A percentile compares a stretch with the other conserved stretches of the same genome.
These are phyloP conservation scores for Phanerochaete sordida DNA, from an alignment of 768 basidiomycete species.

Conservation along the genomic window DNA sequence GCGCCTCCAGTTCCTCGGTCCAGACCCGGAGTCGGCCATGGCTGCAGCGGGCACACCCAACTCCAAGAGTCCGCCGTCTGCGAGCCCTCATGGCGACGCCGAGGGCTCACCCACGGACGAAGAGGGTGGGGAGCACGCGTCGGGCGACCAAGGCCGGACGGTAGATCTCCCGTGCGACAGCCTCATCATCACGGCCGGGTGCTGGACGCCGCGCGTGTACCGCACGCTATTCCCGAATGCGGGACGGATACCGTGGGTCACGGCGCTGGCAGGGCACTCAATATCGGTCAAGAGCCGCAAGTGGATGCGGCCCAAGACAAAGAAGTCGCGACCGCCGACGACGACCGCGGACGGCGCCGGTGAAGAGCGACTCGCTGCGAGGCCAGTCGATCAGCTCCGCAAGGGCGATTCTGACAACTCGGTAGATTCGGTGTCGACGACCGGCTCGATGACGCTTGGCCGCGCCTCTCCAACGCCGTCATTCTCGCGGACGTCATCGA, in stretches of 20 bases:
- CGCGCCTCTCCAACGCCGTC: not conserved
- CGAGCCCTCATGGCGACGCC: not conserved
- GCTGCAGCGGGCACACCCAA: not conserved
- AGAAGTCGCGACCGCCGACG: not conserved
- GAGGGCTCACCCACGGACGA: not conserved
- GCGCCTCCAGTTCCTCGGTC: constrained; percentile 18
- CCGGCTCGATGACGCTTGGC: not conserved
- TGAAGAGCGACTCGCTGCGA: not conserved
- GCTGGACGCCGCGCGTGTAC: constrained; percentile 33
- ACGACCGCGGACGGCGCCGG: not conserved
- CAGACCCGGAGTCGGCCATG: not conserved
- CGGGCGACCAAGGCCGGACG: too few species aligned
- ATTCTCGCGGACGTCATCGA: constrained; percentile 4
- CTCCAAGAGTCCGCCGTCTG: constrained; percentile 6
- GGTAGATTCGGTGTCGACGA: not conserved
- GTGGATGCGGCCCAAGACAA: constrained; percentile 16
- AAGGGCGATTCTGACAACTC: not conserved
- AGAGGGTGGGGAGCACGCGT: too few species aligned
- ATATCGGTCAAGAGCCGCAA: constrained; percentile 22
- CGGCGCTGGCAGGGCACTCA: constrained; percentile 27
- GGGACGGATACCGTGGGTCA: constrained; percentile 23
- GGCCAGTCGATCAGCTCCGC: not conserved
- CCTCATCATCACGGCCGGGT: constrained; percentile 33
- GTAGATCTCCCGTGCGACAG: constrained; percentile 26
- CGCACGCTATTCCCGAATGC: constrained; percentile 29